Percentiles rank a stretch among this genome's conserved stretches.
Conservation (phyloP, 2,329 filamentous ascomycete species). For the Ophiocordyceps robertsii region DNA sequence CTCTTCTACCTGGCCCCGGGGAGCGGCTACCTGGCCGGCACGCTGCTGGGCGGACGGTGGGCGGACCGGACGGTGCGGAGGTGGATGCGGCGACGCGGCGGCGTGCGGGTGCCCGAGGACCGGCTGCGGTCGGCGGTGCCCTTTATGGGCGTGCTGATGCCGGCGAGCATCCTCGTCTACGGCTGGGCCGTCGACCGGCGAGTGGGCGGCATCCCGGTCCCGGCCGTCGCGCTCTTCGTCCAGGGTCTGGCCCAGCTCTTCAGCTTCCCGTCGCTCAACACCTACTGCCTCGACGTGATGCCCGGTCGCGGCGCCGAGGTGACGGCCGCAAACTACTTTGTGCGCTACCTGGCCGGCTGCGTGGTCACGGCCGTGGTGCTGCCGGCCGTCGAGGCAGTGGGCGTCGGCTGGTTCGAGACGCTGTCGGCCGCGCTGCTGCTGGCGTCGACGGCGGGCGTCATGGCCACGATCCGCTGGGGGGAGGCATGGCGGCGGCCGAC, state of each 20-base stretch:
- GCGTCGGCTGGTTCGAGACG: slow-evolving; percentile 71
- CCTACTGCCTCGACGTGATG: slow-evolving; percentile 76
- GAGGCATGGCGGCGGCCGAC: slow-evolving; percentile 21
- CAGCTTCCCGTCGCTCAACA: slow-evolving; percentile 63
- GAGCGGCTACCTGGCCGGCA: slow-evolving; percentile 54
- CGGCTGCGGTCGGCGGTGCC: slow-evolving; percentile 45
- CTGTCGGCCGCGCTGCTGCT: slow-evolving; percentile 32
- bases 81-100: slow-evolving; percentile 46
- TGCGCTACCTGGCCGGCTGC: slow-evolving; percentile 64
- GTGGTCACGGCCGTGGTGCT: slow-evolving; percentile 57
- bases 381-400: slow-evolving; percentile 59
- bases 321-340: slow-evolving; percentile 67
- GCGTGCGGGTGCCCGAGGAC: slow-evolving; percentile 53
- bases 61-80: slow-evolving; percentile 53
- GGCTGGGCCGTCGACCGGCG: slow-evolving; percentile 36
- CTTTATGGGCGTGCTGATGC: slow-evolving; percentile 44
- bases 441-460: slow-evolving; percentile 20
- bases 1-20: slow-evolving; percentile 66
- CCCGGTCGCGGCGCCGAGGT: slow-evolving; percentile 55
- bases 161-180: slow-evolving; percentile 51
- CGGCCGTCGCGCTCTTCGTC: slow-evolving; percentile 60
- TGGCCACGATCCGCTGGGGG: slow-evolving; percentile 25
- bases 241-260: slow-evolving; percentile 65
- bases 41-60: slow-evolving; percentile 58
- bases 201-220: slow-evolving; percentile 41